Conservation (phyloP, 257 asterid genomes). For the Solanum commersonii region DNA sequence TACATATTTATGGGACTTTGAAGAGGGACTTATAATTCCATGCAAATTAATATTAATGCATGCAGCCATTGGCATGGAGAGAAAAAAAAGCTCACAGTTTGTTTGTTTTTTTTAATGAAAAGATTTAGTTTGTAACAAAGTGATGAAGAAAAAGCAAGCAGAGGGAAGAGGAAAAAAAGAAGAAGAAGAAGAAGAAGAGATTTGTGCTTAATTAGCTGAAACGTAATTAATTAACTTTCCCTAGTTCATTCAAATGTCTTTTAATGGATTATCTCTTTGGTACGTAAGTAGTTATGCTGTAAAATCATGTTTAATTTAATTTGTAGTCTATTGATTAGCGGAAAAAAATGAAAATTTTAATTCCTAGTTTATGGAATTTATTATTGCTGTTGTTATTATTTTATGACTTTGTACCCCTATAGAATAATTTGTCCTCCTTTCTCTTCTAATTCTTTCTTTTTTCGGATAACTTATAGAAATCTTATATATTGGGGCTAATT, state of each 20-base stretch:
- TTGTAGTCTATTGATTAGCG: conserved; percentile 9
- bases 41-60: background rate
- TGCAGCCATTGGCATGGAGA: background rate
- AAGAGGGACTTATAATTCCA: background rate
- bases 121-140: background rate
- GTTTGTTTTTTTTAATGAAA: background rate
- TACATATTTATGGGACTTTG: conserved; percentile 40
- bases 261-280: conserved; percentile 5
- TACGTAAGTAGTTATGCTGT: conserved; percentile 8
- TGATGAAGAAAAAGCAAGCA: background rate
- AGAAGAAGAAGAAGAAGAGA: background rate
- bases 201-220: background rate
- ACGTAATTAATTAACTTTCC: background rate
- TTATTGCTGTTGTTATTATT: background rate
- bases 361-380: background rate
- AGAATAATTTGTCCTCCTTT: background rate
- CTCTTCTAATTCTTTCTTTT: background rate
- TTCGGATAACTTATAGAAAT: background rate
- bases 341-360: background rate
- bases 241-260: background rate
- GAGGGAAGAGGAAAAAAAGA: background rate
- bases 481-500: too few species aligned
- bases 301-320: conserved; percentile 14
- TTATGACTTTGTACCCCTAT: background rate
- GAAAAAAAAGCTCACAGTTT: background rate